Percentiles rank a stretch among this genome's conserved stretches.
phyloP scores from a whole-genome alignment of 768 basidiomycete species.

The Rubroboletus satanas region DNA sequence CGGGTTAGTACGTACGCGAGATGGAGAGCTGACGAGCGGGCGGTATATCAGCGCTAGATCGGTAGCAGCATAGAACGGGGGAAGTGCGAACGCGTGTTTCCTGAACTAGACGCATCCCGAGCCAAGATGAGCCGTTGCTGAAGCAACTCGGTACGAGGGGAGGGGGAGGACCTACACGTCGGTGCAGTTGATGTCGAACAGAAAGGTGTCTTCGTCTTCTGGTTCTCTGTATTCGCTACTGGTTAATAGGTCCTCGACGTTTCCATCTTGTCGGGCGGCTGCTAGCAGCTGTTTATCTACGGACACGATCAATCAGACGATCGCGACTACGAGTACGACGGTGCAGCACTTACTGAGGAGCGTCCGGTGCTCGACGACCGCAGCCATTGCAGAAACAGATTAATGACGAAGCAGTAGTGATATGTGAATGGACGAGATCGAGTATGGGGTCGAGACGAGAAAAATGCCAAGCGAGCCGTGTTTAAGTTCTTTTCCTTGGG shows the following conservation, averaged over 20 bases:
- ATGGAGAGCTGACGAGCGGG: slow-evolving; percentile 25
- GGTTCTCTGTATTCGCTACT: slow-evolving; percentile 20
- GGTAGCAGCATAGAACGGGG: background rate
- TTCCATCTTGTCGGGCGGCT: slow-evolving; percentile 23
- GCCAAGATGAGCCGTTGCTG: background rate
- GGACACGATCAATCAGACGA: background rate
- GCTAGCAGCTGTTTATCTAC: slow-evolving; percentile 25
- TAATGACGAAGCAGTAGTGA: background rate
- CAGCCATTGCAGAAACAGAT: slow-evolving; percentile 12
- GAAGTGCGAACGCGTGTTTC: slow-evolving; percentile 29
- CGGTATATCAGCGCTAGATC: slow-evolving; percentile 11
- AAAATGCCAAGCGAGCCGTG: background rate
- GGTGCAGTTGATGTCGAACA: slow-evolving; percentile 32
- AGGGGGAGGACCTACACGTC: slow-evolving; percentile 23
- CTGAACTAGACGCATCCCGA: slow-evolving; percentile 12
- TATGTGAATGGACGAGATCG: background rate
- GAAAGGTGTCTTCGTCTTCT: slow-evolving; percentile 11
- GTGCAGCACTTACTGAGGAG: slow-evolving; percentile 20
- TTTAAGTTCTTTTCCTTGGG: background rate
- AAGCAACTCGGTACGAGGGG: too few species aligned
- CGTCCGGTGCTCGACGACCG: slow-evolving; percentile 6
- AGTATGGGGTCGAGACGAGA: background rate
- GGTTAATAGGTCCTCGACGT: slow-evolving; percentile 26
- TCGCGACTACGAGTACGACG: background rate
- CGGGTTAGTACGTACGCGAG: slow-evolving; percentile 24